These are phyloP conservation scores for Acacia confusa DNA, from an alignment of 306 rosid genomes.

Conservation along the genomic window DNA sequence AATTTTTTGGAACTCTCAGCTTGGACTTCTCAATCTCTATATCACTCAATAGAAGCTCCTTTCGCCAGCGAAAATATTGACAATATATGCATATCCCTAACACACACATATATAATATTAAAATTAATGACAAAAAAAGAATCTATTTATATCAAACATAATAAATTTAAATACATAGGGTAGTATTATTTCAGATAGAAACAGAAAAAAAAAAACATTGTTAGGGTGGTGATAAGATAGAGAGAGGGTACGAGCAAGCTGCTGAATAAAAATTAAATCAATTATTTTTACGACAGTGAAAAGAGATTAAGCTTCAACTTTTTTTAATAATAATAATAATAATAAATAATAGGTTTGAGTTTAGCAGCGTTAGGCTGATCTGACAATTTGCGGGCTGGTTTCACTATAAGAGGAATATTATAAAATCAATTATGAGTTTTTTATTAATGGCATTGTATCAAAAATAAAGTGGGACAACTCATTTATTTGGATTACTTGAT, in stretches of 20 bases:
- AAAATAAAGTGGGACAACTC: neutral
- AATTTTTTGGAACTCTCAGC: neutral
- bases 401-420: constrained; percentile 26
- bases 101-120: neutral
- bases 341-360: neutral
- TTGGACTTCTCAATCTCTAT: neutral
- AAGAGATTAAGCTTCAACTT: neutral
- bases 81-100: neutral
- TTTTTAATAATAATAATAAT: neutral
- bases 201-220: neutral
- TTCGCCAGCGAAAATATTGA: neutral
- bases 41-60: too few species aligned
- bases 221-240: neutral
- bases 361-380: neutral
- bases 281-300: neutral
- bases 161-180: neutral
- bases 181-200: neutral
- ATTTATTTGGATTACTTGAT: neutral
- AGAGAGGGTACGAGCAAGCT: neutral
- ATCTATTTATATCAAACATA: neutral
- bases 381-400: neutral
- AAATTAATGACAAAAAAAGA: neutral
- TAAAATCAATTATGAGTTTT: neutral
- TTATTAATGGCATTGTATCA: neutral
- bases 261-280: neutral